A percentile compares a stretch with the other conserved stretches of the same genome.
These are phyloP conservation scores for Penicillium antarcticum DNA, from an alignment of 495 filamentous ascomycete species.

Conservation along the genomic window DNA sequence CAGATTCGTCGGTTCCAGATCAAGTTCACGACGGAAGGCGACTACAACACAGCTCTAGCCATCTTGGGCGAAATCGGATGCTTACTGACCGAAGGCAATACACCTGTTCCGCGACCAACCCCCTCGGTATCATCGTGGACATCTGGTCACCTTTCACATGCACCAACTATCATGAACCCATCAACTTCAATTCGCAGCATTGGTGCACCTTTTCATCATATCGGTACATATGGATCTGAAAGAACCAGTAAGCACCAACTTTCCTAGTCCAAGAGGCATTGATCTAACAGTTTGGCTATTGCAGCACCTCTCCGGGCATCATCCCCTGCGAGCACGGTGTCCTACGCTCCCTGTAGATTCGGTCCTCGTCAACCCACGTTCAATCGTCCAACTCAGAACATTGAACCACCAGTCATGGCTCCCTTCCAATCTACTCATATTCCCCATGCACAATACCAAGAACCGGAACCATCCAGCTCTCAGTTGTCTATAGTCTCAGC, in stretches of 20 bases:
- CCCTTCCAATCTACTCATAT: not conserved
- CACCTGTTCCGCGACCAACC: slow-evolving; percentile 13
- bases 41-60: slow-evolving; percentile 37
- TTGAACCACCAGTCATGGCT: not conserved
- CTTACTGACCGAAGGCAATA: slow-evolving; percentile 36
- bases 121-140: slow-evolving; percentile 32
- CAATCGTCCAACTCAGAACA: not conserved
- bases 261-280: not conserved
- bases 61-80: slow-evolving; percentile 39
- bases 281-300: not conserved
- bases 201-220: not conserved
- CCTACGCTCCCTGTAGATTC: not conserved
- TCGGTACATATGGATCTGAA: slow-evolving; percentile 5
- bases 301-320: slow-evolving; percentile 7
- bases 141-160: slow-evolving; percentile 9
- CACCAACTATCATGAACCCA: not conserved
- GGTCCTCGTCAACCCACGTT: not conserved
- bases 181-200: slow-evolving; percentile 14
- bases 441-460: not conserved
- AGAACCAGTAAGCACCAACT: slow-evolving; percentile 9
- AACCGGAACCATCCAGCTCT: not conserved
- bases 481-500: slow-evolving; percentile 18
- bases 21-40: slow-evolving; percentile 35
- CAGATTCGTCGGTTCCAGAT: slow-evolving; percentile 44
- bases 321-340: slow-evolving; percentile 8